Evolutionary conservation across 2,329 filamentous ascomycete species (phyloP).

Genomic region (Fusarium graminum): DNA sequence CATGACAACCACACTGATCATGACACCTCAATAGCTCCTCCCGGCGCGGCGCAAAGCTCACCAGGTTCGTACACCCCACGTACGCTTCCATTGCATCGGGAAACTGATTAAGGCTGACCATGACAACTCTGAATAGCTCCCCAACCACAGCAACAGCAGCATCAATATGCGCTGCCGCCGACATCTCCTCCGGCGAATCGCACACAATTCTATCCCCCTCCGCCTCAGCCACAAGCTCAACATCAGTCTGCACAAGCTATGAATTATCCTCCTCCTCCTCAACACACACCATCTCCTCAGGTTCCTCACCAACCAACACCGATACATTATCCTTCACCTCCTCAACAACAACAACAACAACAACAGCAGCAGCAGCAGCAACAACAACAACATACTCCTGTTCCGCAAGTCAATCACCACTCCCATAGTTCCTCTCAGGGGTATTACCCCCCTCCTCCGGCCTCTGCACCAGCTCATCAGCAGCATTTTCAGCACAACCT

Average conservation of each 20-base stretch:
- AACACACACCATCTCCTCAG: constrained; percentile 46
- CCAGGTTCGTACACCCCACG: constrained; percentile 46
- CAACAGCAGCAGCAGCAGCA: constrained; percentile 48
- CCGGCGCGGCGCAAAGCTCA: constrained; percentile 52
- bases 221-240: constrained; percentile 54
- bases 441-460: constrained; percentile 45
- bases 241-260: constrained; percentile 50
- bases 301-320: constrained; percentile 38
- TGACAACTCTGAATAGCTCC: constrained; percentile 35
- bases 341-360: constrained; percentile 43
- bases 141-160: constrained; percentile 49
- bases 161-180: constrained; percentile 62
- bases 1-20: constrained; percentile 40
- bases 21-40: constrained; percentile 55
- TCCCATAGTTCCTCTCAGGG: constrained; percentile 34
- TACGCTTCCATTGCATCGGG: constrained; percentile 1
- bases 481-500: constrained; percentile 46
- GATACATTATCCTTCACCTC: constrained; percentile 41
- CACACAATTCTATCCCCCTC: constrained; percentile 60
- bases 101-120: constrained; percentile 25
- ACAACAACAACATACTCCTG: constrained; percentile 45
- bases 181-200: constrained; percentile 62
- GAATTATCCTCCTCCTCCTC: constrained; percentile 46
- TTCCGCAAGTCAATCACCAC: constrained; percentile 45
- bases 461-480: constrained; percentile 41